Evolutionary conservation across 768 basidiomycete genomes (phyloP).

Genomic region (Termitomyces sp.): DNA sequence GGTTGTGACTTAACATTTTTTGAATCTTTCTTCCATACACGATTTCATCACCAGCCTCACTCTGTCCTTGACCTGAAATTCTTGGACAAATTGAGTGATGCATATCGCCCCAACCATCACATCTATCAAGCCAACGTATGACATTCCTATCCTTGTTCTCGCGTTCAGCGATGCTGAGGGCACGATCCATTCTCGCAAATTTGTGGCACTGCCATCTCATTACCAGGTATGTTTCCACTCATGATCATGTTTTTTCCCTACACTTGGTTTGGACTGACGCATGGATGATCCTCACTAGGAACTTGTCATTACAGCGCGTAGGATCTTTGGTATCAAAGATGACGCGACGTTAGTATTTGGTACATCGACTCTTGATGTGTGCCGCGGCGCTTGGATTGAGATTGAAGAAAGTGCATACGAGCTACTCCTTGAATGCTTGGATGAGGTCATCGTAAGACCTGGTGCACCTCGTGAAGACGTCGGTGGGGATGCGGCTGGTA

Average conservation of each 20-base stretch:
- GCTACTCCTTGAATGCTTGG: conserved; percentile 19
- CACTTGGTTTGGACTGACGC: neutral
- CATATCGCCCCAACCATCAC: conserved; percentile 17
- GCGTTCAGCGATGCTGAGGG: conserved; percentile 10
- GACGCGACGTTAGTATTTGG: conserved; percentile 10
- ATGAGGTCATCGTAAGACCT: conserved; percentile 20
- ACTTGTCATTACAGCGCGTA: conserved; percentile 11
- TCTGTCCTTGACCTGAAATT: too few relatives aligned
- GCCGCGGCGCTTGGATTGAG: conserved; percentile 20
- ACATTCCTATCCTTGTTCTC: conserved; percentile 23
- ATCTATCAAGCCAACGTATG: conserved; percentile 10
- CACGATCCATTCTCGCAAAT: conserved; percentile 11
- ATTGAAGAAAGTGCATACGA: conserved; percentile 27
- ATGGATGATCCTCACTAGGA: conserved; percentile 13
- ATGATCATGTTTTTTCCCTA: neutral
- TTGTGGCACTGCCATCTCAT: conserved; percentile 19
- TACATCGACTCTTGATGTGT: conserved; percentile 24
- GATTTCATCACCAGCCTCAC: too few relatives aligned
- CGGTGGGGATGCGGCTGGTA: neutral
- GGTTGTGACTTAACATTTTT: too few relatives aligned
- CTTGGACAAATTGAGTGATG: conserved; percentile 10
- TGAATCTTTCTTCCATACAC: too few relatives aligned
- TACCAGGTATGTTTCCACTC: conserved; percentile 16
- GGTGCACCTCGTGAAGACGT: neutral
- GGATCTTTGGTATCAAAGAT: conserved; percentile 15